Base-by-base conservation (phyloP, 2,329 filamentous ascomycete species). In the Aspergillus puulaauensis region DNA sequence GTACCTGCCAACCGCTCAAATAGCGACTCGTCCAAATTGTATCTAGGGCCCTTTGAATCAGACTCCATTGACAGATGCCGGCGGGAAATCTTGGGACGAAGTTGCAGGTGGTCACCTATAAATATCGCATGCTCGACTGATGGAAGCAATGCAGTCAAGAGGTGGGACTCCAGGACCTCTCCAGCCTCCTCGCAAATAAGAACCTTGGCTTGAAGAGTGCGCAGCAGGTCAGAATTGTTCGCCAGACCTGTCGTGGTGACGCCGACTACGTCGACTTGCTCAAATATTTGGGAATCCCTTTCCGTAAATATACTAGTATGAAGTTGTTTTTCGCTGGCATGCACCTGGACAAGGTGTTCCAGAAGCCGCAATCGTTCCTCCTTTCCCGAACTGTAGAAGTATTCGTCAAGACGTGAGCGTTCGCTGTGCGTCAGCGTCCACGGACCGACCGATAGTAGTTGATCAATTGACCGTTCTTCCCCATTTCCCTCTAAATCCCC, bases 1-100 rank as follows among this genome's bases (percentile, higher is more conserved):
- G 24, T 27, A 23, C 17, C 62, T 7, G 79, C 75, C 0, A 84
- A 74, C 31, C 82, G 69, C 68, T 85, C 82, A 63, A 85, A 85
- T 2, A 82, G 73, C 1, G 77, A 81, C 6, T 75, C 63, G 54
- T 85, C 81, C 3, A 85, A 68, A 2, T 75, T 68, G 48, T 81
- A 80, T 52, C 71, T 68, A 3, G 58, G 55, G 27, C 80, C 74
- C 53, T 24, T 56, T 56, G 19, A 44, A 4, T 23, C 35, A n/a
- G 33, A 27, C 12, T 52, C 55, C n/a, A 44, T 44, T 4, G 55
- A 58, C 4, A 60, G 21, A 3, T 68, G 75, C 48, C 76, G 74
- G 2, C 64, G 57, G n/a, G 68, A 72, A 5, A 77, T 68, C 21
- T 76, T 73, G 1, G 78, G 77, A 12, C 72, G 69, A 5, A 80